phyloP scores from a whole-genome alignment of 2,329 filamentous ascomycete genomes.

The Colletotrichum sublineola region DNA sequence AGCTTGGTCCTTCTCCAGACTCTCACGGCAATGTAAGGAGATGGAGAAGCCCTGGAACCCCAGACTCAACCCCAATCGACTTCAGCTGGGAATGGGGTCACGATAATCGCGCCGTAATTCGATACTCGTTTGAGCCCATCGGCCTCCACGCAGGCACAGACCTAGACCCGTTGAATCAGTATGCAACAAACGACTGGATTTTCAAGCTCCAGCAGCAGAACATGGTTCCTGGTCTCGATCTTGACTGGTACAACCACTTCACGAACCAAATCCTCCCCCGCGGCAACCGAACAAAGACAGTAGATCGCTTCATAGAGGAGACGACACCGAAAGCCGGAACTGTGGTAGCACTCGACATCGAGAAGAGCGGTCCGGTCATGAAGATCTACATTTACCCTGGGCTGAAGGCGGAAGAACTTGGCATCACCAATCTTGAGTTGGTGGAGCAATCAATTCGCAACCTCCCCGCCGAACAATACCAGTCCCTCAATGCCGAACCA shows the following conservation, averaged over 20 bases:
- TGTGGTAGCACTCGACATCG: conserved; percentile 37
- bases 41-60: conserved; percentile 36
- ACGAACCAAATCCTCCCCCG: conserved; percentile 29
- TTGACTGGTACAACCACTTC: conserved; percentile 39
- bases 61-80: conserved; percentile 38
- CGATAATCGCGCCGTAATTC: conserved; percentile 18
- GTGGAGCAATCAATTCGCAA: conserved; percentile 33
- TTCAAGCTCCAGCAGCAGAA: conserved; percentile 29
- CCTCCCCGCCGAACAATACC: conserved; percentile 23
- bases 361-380: conserved; percentile 39
- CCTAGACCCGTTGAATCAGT: conserved; percentile 35
- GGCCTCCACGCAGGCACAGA: conserved; percentile 32
- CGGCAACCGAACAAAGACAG: conserved; percentile 27
- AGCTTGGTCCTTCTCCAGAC: conserved; percentile 37
- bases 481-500: conserved; percentile 21
- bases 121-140: conserved; percentile 38
- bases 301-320: conserved; percentile 33
- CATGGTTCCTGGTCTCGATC: conserved; percentile 32
- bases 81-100: conserved; percentile 40
- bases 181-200: conserved; percentile 39
- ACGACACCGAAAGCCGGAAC: conserved; percentile 36
- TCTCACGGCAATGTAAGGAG: conserved; percentile 32
- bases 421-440: conserved; percentile 36
- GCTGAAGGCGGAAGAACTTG: conserved; percentile 33
- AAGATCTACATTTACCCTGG: conserved; percentile 40